These are phyloP conservation scores for Rhodotorula toruloides DNA, from an alignment of 768 basidiomycete species.

Conservation along the genomic window DNA sequence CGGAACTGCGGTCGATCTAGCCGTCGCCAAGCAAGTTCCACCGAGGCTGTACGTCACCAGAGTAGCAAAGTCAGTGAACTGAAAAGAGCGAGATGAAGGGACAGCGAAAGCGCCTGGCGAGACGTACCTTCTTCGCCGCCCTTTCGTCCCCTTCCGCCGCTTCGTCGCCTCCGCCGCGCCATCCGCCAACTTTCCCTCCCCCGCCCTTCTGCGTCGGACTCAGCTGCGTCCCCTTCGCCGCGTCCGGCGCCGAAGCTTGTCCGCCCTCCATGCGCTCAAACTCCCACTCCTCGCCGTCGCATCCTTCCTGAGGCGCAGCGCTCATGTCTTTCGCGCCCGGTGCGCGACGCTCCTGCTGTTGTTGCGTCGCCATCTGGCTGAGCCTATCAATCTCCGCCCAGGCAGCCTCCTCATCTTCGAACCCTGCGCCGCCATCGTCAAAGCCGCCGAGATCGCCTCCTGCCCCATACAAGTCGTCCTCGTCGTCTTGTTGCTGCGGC, in stretches of 20 bases:
- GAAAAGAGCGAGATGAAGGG: background rate
- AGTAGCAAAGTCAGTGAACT: background rate
- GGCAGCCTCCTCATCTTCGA: too few species aligned
- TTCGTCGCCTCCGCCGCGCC: background rate
- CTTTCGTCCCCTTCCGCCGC: background rate
- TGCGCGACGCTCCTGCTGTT: too few species aligned
- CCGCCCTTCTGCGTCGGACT: conserved; percentile 18
- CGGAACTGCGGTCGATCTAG: background rate
- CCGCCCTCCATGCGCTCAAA: background rate
- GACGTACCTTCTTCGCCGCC: conserved; percentile 13
- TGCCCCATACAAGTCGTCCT: too few species aligned
- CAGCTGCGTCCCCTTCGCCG: background rate
- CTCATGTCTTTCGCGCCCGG: too few species aligned
- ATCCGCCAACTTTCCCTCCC: background rate
- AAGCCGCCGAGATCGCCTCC: too few species aligned
- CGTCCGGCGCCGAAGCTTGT: background rate
- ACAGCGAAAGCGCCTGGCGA: too few species aligned
- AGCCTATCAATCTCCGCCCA: too few species aligned
- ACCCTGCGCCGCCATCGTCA: too few species aligned
- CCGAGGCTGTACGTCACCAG: conserved; percentile 2
- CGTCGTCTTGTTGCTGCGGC: too few species aligned
- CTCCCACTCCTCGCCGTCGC: too few species aligned
- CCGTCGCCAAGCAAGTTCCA: conserved; percentile 30
- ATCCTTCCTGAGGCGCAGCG: too few species aligned
- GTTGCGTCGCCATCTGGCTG: too few species aligned